Conservation (phyloP, 352 stramenopile species). For the Phytophthora crassamura region DNA sequence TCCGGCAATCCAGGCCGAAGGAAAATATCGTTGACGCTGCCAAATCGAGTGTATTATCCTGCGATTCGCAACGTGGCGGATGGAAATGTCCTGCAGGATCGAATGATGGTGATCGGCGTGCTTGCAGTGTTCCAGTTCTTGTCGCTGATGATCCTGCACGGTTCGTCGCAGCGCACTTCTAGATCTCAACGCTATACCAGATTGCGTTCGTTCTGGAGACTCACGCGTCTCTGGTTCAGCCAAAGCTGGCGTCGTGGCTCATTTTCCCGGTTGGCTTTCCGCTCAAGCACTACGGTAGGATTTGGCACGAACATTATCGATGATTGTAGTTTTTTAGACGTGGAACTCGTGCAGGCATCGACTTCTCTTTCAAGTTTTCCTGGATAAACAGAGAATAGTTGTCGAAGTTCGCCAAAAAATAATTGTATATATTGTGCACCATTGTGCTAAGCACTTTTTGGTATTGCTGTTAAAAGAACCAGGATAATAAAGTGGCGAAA, state of each 20-base stretch:
- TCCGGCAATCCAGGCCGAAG: no score
- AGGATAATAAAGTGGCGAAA: no score
- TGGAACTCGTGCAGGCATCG: not conserved
- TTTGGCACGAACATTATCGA: not conserved
- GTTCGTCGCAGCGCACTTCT: conserved; percentile 15
- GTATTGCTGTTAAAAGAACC: no score
- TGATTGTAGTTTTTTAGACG: not conserved
- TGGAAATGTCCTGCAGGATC: not conserved
- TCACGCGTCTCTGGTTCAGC: conserved; percentile 35
- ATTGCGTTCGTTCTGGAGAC: conserved; percentile 48
- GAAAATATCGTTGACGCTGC: no score
- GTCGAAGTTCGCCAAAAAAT: no score
- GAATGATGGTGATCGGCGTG: conserved; percentile 16
- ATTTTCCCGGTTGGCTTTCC: conserved; percentile 11
- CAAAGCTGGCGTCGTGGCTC: conserved; percentile 29
- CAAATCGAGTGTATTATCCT: conserved; percentile 24
- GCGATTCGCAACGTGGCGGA: not conserved
- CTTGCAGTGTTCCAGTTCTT: conserved; percentile 14
- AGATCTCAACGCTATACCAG: conserved; percentile 31
- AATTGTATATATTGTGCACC: no score
- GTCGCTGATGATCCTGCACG: conserved; percentile 12
- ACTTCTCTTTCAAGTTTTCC: conserved; percentile 5
- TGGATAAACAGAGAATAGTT: not conserved
- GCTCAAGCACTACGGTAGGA: conserved; percentile 20
- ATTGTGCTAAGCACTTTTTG: no score